phyloP scores from a whole-genome alignment of 2,329 filamentous ascomycete genomes.

The Nakataea oryzae region DNA sequence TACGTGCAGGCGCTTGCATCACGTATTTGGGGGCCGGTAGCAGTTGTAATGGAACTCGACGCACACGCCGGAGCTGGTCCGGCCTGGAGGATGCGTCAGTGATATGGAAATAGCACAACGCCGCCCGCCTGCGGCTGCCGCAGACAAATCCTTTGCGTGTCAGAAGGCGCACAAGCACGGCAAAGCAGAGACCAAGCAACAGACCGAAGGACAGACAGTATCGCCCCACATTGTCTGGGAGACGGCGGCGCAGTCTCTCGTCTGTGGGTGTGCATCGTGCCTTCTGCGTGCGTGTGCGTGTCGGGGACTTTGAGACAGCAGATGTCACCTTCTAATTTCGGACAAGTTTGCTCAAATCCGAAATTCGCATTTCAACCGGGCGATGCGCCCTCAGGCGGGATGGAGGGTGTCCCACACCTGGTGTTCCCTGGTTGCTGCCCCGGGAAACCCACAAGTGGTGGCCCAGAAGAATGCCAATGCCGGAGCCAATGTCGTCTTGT shows the following conservation, averaged over 20 bases:
- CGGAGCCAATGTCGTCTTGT: background rate
- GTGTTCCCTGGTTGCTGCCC: background rate
- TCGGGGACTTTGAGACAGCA: background rate
- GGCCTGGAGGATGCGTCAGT: no score
- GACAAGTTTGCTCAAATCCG: background rate
- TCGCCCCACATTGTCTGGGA: background rate
- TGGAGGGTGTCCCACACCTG: no score
- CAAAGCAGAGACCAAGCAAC: no score
- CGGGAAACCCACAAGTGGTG: background rate
- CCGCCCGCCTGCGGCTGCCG: no score
- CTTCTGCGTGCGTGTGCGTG: background rate
- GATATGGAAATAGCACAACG: background rate
- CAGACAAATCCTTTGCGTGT: background rate
- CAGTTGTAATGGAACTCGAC: background rate
- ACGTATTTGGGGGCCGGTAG: background rate
- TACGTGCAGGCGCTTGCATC: background rate
- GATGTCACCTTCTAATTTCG: slow-evolving; percentile 1
- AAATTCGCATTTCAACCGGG: background rate
- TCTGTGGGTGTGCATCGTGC: background rate
- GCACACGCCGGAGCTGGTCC: background rate
- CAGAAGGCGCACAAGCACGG: background rate
- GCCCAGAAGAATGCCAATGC: background rate
- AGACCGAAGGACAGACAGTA: background rate
- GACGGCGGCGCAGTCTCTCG: background rate
- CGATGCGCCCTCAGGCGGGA: no score